These are phyloP conservation scores for Clavispora asparagi DNA, from an alignment of 805 yeast species.

Conservation along the genomic window DNA sequence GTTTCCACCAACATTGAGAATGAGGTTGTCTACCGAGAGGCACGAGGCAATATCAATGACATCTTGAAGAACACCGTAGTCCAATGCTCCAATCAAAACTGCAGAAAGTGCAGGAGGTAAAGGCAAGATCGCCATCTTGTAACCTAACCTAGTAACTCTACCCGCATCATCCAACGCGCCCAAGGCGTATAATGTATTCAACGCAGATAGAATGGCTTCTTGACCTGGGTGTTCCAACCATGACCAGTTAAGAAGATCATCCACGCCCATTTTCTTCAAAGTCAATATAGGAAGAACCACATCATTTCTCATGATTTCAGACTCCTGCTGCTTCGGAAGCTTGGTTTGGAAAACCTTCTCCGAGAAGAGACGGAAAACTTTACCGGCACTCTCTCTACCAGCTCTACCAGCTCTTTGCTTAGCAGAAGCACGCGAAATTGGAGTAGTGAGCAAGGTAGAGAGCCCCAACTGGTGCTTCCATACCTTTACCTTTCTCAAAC, in stretches of 20 bases:
- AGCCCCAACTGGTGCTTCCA: slow-evolving; percentile 92
- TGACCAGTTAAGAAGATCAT: slow-evolving; percentile 79
- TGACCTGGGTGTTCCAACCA: slow-evolving; percentile 92
- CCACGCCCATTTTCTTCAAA: slow-evolving; percentile 76
- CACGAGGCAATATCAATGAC: slow-evolving; percentile 91
- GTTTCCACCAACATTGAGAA: slow-evolving; percentile 62
- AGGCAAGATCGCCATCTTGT: slow-evolving; percentile 82
- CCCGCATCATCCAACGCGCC: slow-evolving; percentile 79
- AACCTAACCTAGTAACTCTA: slow-evolving; percentile 72
- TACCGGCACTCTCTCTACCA: slow-evolving; percentile 93
- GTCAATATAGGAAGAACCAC: slow-evolving; percentile 80
- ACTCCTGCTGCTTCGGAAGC: slow-evolving; percentile 77
- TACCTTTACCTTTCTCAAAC: slow-evolving; percentile 86
- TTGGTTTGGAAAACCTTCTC: slow-evolving; percentile 58
- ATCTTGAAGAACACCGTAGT: slow-evolving; percentile 50
- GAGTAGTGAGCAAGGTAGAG: slow-evolving; percentile 87
- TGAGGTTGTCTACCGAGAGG: slow-evolving; percentile 83
- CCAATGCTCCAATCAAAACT: slow-evolving; percentile 69
- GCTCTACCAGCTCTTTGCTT: slow-evolving; percentile 97
- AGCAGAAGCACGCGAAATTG: slow-evolving; percentile 92
- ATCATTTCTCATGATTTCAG: slow-evolving; percentile 86
- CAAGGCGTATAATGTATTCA: slow-evolving; percentile 70
- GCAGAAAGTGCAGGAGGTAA: slow-evolving; percentile 89
- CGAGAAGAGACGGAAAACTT: slow-evolving; percentile 77
- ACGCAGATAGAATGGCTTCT: slow-evolving; percentile 68